These are phyloP conservation scores for Carpinus fangiana DNA, from an alignment of 306 rosid species.

Conservation along the genomic window DNA sequence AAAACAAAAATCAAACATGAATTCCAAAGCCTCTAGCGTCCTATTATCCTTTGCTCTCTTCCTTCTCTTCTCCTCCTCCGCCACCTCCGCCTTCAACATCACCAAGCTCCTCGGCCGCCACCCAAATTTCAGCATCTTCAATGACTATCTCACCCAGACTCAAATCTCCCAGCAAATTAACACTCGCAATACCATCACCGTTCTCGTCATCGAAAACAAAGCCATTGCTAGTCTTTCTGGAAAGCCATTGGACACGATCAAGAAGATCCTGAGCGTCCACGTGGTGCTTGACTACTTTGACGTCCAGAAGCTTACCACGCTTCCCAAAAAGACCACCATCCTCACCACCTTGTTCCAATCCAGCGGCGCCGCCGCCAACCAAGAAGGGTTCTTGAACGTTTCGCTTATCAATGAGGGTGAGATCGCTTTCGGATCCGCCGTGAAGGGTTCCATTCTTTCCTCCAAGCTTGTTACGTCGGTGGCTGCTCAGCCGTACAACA, in stretches of 20 bases:
- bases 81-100: slow-evolving; percentile 49
- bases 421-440: slow-evolving; percentile 47
- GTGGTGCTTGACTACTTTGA: slow-evolving; percentile 45
- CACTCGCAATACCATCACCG: slow-evolving; percentile 40
- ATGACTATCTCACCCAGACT: slow-evolving; percentile 45
- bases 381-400: slow-evolving; percentile 49
- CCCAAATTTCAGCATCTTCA: slow-evolving; percentile 39
- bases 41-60: slow-evolving; percentile 34
- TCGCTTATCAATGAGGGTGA: slow-evolving; percentile 38
- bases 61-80: slow-evolving; percentile 27
- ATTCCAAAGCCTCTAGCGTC: slow-evolving; percentile 40
- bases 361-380: slow-evolving; percentile 31
- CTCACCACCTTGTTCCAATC: slow-evolving; percentile 50
- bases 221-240: slow-evolving; percentile 31
- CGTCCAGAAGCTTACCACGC: slow-evolving; percentile 29
- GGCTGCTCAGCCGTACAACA: slow-evolving; percentile 36
- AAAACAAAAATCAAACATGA: slow-evolving; percentile 23
- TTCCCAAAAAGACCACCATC: neutral
- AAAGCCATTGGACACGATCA: slow-evolving; percentile 27
- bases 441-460: slow-evolving; percentile 2
- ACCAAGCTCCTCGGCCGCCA: slow-evolving; percentile 28
- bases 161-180: slow-evolving; percentile 52
- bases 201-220: slow-evolving; percentile 43
- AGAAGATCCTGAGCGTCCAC: slow-evolving; percentile 41
- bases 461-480: slow-evolving; percentile 39